Conservation (phyloP, 352 stramenopile genomes). For the Pythium guiyangense region DNA sequence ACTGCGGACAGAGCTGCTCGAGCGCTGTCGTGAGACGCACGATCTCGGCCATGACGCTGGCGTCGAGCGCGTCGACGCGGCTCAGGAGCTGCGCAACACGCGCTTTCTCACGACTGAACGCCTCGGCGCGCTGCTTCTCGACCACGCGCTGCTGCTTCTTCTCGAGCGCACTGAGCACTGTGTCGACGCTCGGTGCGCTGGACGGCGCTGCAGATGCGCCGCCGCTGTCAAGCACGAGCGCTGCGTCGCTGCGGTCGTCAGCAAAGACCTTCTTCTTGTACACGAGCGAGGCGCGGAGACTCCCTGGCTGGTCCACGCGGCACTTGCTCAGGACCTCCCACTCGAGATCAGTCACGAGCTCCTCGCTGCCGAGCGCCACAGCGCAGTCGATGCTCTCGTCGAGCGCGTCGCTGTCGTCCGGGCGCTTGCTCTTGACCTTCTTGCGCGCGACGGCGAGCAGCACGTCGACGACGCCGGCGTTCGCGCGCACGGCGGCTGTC, state of each 20-base stretch:
- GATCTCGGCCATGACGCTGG: conserved; percentile 19
- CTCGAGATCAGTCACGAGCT: conserved; percentile 70
- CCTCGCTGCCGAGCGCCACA: conserved; percentile 21
- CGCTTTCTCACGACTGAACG: conserved; percentile 58
- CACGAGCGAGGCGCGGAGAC: conserved; percentile 39
- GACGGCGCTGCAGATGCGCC: background rate
- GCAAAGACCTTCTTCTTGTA: conserved; percentile 50
- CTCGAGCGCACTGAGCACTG: conserved; percentile 40
- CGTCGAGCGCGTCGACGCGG: conserved; percentile 29
- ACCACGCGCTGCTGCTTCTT: conserved; percentile 40
- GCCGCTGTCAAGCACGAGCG: conserved; percentile 15
- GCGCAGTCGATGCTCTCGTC: conserved; percentile 62
- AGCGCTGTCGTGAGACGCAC: conserved; percentile 28
- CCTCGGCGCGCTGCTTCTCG: conserved; percentile 31
- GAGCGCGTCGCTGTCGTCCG: conserved; percentile 24
- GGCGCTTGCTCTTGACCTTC: conserved; percentile 47
- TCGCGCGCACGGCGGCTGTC: conserved; percentile 22
- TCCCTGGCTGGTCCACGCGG: conserved; percentile 34
- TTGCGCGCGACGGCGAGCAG: conserved; percentile 47
- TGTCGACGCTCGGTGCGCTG: conserved; percentile 24
- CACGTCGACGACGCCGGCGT: conserved; percentile 56
- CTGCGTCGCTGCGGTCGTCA: conserved; percentile 32
- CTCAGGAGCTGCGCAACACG: conserved; percentile 39
- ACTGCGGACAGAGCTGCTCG: conserved; percentile 54
- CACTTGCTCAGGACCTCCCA: conserved; percentile 65